A percentile compares a stretch with the other conserved stretches of the same genome.
phyloP scores from a whole-genome alignment of 2,329 filamentous ascomycete species.

The Penicillium sclerotiorum region DNA sequence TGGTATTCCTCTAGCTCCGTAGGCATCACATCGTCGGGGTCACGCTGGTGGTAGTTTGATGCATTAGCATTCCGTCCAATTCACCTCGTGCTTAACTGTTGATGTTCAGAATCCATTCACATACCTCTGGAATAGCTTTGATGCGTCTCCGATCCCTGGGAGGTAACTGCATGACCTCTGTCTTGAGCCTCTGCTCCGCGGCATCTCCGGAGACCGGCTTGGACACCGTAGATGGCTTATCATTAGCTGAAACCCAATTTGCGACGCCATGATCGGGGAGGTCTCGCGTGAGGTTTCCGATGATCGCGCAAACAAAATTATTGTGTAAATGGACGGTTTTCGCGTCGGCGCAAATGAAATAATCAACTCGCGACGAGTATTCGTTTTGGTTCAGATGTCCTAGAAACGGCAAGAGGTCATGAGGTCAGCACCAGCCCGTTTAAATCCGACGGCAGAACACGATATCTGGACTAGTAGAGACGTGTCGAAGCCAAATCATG shows the following conservation, averaged over 20 bases:
- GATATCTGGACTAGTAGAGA: background rate
- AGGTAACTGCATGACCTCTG: conserved; percentile 65
- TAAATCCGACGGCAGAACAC: conserved; percentile 5
- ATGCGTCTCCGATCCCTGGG: conserved; percentile 62
- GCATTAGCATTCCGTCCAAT: conserved; percentile 5
- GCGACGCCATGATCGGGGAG: conserved; percentile 64
- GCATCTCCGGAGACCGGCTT: conserved; percentile 61
- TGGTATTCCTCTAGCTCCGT: conserved; percentile 48
- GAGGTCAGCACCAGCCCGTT: conserved; percentile 18
- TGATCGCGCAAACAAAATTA: conserved; percentile 61
- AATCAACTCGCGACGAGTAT: conserved; percentile 58
- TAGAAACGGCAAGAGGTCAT: conserved; percentile 31
- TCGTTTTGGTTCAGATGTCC: conserved; percentile 64
- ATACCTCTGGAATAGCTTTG: conserved; percentile 56
- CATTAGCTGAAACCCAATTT: conserved; percentile 65
- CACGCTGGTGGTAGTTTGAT: conserved; percentile 36
- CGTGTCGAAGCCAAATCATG: background rate
- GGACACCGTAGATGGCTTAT: conserved; percentile 52
- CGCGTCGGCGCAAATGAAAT: conserved; percentile 56
- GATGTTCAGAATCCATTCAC: too few relatives aligned
- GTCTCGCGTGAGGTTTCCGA: conserved; percentile 62
- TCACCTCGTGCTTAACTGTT: too few relatives aligned
- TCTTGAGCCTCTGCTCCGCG: conserved; percentile 64
- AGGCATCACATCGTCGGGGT: conserved; percentile 33
- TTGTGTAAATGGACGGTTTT: conserved; percentile 64